Conservation (phyloP, 75 land plant species). For the Sequoiadendron giganteum region DNA sequence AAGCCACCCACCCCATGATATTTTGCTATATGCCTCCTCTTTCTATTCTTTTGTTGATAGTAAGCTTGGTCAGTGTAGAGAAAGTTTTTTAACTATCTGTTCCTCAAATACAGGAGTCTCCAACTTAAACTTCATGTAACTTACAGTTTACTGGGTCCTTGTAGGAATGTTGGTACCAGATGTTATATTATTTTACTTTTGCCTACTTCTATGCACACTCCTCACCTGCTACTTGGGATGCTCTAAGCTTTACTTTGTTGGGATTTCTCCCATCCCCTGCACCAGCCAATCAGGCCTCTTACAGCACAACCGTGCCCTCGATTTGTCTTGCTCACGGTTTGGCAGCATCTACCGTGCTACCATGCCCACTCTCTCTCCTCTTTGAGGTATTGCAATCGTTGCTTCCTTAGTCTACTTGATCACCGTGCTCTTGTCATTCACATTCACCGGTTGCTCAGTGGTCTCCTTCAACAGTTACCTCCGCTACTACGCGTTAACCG, state of each 20-base stretch:
- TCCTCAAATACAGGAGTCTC: neutral
- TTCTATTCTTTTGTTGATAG: neutral
- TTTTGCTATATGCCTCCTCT: neutral
- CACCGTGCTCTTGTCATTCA: no score
- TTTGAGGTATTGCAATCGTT: no score
- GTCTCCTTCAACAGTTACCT: no score
- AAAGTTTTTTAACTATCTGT: neutral
- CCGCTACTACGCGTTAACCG: no score
- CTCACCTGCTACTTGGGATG: neutral
- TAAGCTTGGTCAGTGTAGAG: neutral
- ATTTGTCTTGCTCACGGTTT: no score
- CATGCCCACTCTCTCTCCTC: no score
- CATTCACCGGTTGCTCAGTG: no score
- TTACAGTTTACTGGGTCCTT: neutral
- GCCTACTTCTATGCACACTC: neutral
- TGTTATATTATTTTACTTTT: neutral
- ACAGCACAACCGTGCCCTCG: no score
- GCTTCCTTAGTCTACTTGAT: no score
- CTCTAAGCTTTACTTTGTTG: neutral
- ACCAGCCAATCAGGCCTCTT: no score
- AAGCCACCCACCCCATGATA: neutral
- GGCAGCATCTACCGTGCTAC: no score
- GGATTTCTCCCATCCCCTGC: no score
- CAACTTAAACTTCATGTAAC: neutral
- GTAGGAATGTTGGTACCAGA: neutral